Percentiles rank a stretch among this genome's conserved stretches.
Conservation (phyloP, 352 stramenopile species). For the Pythium brachiatum region DNA sequence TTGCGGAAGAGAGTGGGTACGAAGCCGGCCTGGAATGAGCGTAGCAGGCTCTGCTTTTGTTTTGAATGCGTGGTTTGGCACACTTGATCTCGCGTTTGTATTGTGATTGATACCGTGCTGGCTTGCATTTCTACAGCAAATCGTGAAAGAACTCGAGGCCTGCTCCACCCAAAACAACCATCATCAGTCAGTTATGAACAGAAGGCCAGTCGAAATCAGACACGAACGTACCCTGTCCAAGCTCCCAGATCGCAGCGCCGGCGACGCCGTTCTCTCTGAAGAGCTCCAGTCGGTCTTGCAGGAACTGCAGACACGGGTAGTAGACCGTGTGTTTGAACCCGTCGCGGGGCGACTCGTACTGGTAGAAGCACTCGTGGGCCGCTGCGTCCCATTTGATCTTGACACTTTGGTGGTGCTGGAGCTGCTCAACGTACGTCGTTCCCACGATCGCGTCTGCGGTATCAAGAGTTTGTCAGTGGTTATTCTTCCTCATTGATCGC, state of each 20-base stretch:
- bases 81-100: too few species aligned
- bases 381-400: constrained; percentile 28
- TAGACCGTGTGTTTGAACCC: constrained; percentile 50
- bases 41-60: not conserved
- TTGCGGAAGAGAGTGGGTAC: constrained; percentile 16
- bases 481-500: not conserved
- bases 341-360: constrained; percentile 35
- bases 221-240: constrained; percentile 62
- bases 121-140: constrained; percentile 33
- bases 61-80: not conserved
- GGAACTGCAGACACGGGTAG: constrained; percentile 81
- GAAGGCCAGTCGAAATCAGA: too few species aligned
- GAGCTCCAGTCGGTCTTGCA: constrained; percentile 61
- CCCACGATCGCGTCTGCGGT: constrained; percentile 26
- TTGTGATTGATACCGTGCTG: too few species aligned
- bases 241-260: constrained; percentile 71
- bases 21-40: constrained; percentile 10
- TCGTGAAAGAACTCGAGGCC: constrained; percentile 82
- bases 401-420: constrained; percentile 7
- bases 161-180: constrained; percentile 14
- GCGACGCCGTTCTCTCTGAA: constrained; percentile 43
- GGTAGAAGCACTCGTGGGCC: constrained; percentile 54
- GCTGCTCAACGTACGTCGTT: constrained; percentile 20
- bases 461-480: not conserved
- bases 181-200: not conserved